phyloP scores from a whole-genome alignment of 2,329 filamentous ascomycete genomes.

The Biscogniauxia marginata region DNA sequence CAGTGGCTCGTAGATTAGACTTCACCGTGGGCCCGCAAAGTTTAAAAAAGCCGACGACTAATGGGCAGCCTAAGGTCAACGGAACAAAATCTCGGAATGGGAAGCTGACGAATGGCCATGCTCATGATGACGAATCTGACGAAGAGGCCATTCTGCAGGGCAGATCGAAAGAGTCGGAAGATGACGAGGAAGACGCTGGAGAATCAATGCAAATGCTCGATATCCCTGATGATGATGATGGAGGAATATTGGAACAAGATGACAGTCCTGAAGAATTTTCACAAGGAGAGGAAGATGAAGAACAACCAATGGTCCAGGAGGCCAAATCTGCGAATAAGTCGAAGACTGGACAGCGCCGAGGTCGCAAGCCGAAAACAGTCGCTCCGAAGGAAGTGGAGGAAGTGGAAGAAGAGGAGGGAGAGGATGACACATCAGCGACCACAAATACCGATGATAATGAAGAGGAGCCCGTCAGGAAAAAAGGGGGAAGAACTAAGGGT shows the following conservation, averaged over 20 bases:
- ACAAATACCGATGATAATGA: slow-evolving; percentile 16
- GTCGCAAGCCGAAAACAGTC: slow-evolving; percentile 27
- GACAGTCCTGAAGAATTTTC: slow-evolving; percentile 10
- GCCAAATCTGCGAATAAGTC: slow-evolving; percentile 24
- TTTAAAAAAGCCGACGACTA: slow-evolving; percentile 15
- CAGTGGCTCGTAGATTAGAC: slow-evolving; percentile 55
- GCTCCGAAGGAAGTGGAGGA: slow-evolving; percentile 20
- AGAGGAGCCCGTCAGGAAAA: slow-evolving; percentile 26
- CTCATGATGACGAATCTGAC: slow-evolving; percentile 16
- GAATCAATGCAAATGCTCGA: slow-evolving; percentile 24
- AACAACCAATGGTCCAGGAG: slow-evolving; percentile 19
- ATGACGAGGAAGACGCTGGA: slow-evolving; percentile 26
- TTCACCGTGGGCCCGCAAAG: slow-evolving; percentile 38
- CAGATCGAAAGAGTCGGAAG: slow-evolving; percentile 16
- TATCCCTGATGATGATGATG: slow-evolving; percentile 22
- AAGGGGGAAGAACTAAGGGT: slow-evolving; percentile 28
- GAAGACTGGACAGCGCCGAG: slow-evolving; percentile 21
- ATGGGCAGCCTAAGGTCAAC: slow-evolving; percentile 27
- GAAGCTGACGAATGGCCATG: slow-evolving; percentile 19
- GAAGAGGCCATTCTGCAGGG: slow-evolving; percentile 30
- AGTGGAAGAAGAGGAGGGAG: slow-evolving; percentile 14
- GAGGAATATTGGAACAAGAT: slow-evolving; percentile 2
- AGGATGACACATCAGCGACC: slow-evolving; percentile 8
- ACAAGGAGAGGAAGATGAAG: slow-evolving; percentile 26
- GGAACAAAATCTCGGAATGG: slow-evolving; percentile 22